Evolutionary conservation across 2,329 filamentous ascomycete genomes (phyloP), one percentile per base, ranked within the genome.

Genomic region (Clathrospora elynae): DNA sequence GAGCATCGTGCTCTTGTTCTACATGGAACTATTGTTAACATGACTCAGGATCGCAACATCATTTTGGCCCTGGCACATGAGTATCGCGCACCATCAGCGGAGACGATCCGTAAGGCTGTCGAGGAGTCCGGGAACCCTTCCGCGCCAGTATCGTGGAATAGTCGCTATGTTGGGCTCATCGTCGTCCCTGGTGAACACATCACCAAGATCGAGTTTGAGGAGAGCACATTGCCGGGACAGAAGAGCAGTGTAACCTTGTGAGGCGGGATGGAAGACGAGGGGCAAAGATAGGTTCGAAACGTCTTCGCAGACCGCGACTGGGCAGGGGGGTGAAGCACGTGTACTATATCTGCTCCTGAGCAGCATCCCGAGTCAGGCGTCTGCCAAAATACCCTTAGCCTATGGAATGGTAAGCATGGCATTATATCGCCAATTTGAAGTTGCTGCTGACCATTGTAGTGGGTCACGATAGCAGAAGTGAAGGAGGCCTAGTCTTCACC

Each of bases 101-200:
- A 74, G 2, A 70, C 76, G 22, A 66, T 78, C 47, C 64, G 64
- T 49, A 64, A 66, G 41, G 57, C 62, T 4, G 62, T 53, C 18
- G 52, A 61, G 44, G 58, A 55, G 12, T 64, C 66, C 2, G 65
- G 58, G 22, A 73, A 60, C 66, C 71, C 40, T 64, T 86, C 42
- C 81, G 51, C 62, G 3, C 43, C 79, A 50, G 71, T 88, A 39
- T 81, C 90, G 57, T 88, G 95, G 84, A 86, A 83, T 17, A 90
- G 87, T 55, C 83, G 93, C 39, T 95, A 90, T 64, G 81, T 99
- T 14, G 93, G 93, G 0, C 73, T 97, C 17, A 84, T 99, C 2
- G 91, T 96, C 16, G 83, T 99, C 3, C 93, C 93, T 0, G 91
- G 92, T 0, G 77, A 87, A 55, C 83, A 95, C 66, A 88, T 99